phyloP scores from a whole-genome alignment of 2,329 filamentous ascomycete species.

The Aureobasidium sp. region DNA sequence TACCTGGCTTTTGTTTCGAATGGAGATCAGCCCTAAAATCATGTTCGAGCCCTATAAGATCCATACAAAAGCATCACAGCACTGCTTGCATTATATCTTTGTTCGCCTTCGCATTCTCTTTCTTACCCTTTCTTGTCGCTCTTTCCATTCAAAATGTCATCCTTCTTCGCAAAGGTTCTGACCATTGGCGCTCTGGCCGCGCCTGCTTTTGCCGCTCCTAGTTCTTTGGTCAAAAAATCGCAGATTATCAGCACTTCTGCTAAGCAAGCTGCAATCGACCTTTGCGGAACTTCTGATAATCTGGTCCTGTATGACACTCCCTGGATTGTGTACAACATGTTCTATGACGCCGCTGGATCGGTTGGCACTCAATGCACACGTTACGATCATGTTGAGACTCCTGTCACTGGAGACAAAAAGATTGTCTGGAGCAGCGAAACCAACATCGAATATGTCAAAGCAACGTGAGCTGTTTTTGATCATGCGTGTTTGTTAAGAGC shows the following conservation, averaged over 20 bases:
- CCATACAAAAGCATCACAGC: not conserved
- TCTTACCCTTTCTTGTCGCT: not conserved
- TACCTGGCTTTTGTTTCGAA: not conserved
- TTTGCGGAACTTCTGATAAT: slow-evolving; percentile 20
- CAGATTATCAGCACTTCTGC: slow-evolving; percentile 7
- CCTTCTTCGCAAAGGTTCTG: not conserved
- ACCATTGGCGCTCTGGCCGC: slow-evolving; percentile 8
- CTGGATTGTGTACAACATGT: slow-evolving; percentile 43
- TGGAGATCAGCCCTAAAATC: not conserved
- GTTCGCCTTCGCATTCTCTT: not conserved
- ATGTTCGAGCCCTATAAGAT: not conserved
- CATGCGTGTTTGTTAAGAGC: not conserved
- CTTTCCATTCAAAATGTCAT: not conserved
- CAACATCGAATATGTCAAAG: slow-evolving; percentile 33
- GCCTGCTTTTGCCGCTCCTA: slow-evolving; percentile 2
- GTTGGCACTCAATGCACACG: slow-evolving; percentile 36
- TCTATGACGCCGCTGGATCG: slow-evolving; percentile 36
- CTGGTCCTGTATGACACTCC: slow-evolving; percentile 33
- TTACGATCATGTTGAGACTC: slow-evolving; percentile 29
- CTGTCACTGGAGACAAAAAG: slow-evolving; percentile 27
- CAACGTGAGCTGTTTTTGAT: slow-evolving; percentile 12
- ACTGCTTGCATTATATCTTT: not conserved
- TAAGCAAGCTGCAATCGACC: slow-evolving; percentile 4
- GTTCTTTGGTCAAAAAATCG: not conserved
- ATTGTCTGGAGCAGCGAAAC: slow-evolving; percentile 35